Base-by-base conservation (phyloP, 2,329 filamentous ascomycete genomes). In the Epicoccum nigrum region DNA sequence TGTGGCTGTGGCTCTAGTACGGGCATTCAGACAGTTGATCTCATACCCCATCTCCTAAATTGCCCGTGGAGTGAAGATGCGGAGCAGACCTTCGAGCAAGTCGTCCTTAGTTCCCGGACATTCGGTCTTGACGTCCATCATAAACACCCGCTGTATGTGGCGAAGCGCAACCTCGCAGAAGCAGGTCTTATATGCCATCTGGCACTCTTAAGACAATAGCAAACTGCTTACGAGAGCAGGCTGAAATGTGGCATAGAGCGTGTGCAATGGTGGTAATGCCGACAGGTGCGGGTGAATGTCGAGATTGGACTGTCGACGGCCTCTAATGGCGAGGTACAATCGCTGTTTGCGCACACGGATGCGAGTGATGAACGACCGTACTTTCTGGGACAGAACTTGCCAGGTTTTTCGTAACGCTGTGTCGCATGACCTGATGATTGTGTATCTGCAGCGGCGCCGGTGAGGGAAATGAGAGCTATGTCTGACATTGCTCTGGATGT, bases 131-230 rank as follows among this genome's bases (percentile, higher is more conserved):
- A 42, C 32, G 17, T 33, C 19, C 13, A 20, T 23, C 13, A 12
- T 7, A 4, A 39, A 2, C 8, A 20, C 1, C 25, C 38, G 7
- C 16, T 39, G 27, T 21, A 45, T 45, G 19, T 38, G 17, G 20
- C 23, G 19, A 23, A 38, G 27, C 19, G n/a, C 43, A 13, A 38
- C 23, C 8, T 38, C 43, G 19, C 43, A 45, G 27, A 45, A 45
- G 34, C 43, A 45, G 2, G 17, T 38, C 4, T 32, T 19, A 13
- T 30, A 25, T 25, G 19, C 1, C 21, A 2, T n/a, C n/a, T 12
- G n/a, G 8, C 35, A 19, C 28, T 20, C 39, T 27, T 12, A 15
- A 2, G 34, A 32, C 6, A 9, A 6, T 5, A 16, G n/a, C 4
- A 39, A 17, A 9, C n/a, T 9, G 23, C 13, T 16, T 15, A 23